Evolutionary conservation across 1,139 yeast species (phyloP), one percentile per base, ranked within the genome.

Genomic region (Candida sanyaensis): DNA sequence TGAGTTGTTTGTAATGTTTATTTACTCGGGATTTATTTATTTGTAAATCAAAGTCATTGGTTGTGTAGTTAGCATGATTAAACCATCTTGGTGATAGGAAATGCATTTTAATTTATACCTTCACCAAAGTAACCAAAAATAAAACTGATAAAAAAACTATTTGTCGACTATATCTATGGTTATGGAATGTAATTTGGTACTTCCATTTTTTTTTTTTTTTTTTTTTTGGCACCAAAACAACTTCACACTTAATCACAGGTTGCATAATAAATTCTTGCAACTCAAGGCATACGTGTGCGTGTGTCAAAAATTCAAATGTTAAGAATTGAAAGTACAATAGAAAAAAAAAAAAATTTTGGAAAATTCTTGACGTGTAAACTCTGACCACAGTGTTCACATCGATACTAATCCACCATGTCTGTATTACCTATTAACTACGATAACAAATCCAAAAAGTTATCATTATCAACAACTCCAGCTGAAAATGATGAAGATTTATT

Each of bases 371-470:
- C 9, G n/a, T 9, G 3, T 6, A 10, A 12, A 17, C 27, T 31
- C 31, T 39, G 34, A 29, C 42, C 34, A 39, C 42, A 21, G 42
- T 30, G 34, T 39, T 24, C 17, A 30, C 11, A 17, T 39, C 39
- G 24, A 23, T 17, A 37, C 11, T 12, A 11, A 37, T 29, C 41
- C 26, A 13, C n/a, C 21, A 41, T 41, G 43, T 21, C 37, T 6
- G 43, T 12, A 10, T 29, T 41, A 6, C 38, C 48, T 13, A 41
- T 52, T 17, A 43, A 34, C 34, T 56, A 72, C 55, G 72, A 69
- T 43, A 54, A 64, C 44, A 68, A 64, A 44, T 55, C 60, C 28
- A 68, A 68, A 54, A 61, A 56, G 48, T 50, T 75, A 44, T 51
- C 49, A 26, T 46, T 70, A 41, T 65, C 71, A 7, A 33, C 34